Percentiles rank a stretch among this genome's conserved stretches.
These are phyloP conservation scores for Xerocomus nothofagi DNA, from an alignment of 1,284 basidiomycete genomes.

Conservation along the genomic window DNA sequence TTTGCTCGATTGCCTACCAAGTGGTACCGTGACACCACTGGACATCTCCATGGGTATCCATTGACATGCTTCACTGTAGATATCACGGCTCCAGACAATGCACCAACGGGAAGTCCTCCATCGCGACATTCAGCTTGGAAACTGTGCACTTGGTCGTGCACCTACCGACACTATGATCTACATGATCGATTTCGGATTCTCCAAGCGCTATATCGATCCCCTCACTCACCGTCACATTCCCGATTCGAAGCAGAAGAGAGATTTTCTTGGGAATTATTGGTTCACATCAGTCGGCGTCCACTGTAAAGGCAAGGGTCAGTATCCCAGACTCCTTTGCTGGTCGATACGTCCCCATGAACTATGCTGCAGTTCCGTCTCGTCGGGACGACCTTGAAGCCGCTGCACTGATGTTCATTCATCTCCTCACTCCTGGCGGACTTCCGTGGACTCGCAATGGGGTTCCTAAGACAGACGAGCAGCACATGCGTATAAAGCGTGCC, in stretches of 20 bases:
- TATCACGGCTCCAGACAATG: constrained; percentile 68
- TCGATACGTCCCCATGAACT: constrained; percentile 21
- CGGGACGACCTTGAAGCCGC: constrained; percentile 75
- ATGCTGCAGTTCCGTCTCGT: constrained; percentile 60
- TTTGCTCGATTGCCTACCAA: constrained; percentile 73
- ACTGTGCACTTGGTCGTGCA: constrained; percentile 61
- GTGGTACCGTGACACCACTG: constrained; percentile 46
- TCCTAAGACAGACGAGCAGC: constrained; percentile 63
- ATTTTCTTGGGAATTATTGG: constrained; percentile 82
- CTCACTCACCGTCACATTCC: constrained; percentile 62
- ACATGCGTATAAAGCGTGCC: constrained; percentile 58
- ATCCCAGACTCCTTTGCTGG: constrained; percentile 12
- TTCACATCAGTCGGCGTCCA: constrained; percentile 73
- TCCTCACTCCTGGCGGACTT: constrained; percentile 71
- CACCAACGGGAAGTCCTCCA: constrained; percentile 69
- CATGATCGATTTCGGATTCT: constrained; percentile 83
- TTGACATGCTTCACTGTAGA: constrained; percentile 43
- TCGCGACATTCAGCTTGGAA: constrained; percentile 75
- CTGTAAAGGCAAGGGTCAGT: constrained; percentile 67
- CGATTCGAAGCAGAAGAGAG: constrained; percentile 61
- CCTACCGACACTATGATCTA: constrained; percentile 63
- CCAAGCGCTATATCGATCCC: constrained; percentile 70
- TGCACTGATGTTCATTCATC: constrained; percentile 74
- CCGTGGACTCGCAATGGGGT: constrained; percentile 75
- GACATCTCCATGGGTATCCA: neutral